These are phyloP conservation scores for Penicillium robsamsonii DNA, from an alignment of 495 filamentous ascomycete genomes.

Conservation along the genomic window DNA sequence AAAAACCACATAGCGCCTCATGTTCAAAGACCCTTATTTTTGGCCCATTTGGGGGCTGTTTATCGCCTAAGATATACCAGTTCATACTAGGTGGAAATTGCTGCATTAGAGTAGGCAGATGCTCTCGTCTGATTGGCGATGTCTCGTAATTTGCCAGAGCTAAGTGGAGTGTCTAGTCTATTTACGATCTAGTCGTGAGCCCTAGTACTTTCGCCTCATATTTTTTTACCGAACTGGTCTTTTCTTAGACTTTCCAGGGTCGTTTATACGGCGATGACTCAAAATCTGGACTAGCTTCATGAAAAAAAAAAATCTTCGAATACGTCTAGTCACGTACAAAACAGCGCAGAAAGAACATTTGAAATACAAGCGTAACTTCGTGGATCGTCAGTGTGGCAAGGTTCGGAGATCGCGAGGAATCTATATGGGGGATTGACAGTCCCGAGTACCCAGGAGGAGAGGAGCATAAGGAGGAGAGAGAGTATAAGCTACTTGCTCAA, in stretches of 20 bases:
- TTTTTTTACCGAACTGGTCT: not conserved
- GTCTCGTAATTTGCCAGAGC: not conserved
- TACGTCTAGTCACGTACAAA: not conserved
- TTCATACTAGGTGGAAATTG: slow-evolving; percentile 8
- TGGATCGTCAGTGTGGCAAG: slow-evolving; percentile 1
- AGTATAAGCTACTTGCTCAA: slow-evolving; percentile 8
- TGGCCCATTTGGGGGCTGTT: slow-evolving; percentile 4
- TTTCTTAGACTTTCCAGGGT: no score
- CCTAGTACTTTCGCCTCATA: slow-evolving; percentile 5
- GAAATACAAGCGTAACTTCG: slow-evolving; percentile 8
- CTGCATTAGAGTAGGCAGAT: slow-evolving; percentile 7
- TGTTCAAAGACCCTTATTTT: not conserved
- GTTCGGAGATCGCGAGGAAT: not conserved
- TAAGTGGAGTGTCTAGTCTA: slow-evolving; percentile 1
- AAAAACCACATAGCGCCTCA: slow-evolving; percentile 3
- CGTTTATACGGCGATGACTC: not conserved
- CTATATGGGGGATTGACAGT: not conserved
- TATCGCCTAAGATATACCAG: not conserved
- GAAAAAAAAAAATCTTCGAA: not conserved
- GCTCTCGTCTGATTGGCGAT: slow-evolving; percentile 3
- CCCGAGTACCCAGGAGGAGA: not conserved
- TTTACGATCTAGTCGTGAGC: slow-evolving; percentile 1
- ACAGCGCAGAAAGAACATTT: not conserved
- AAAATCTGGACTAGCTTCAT: not conserved
- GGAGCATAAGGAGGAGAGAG: not conserved